Base-by-base conservation (phyloP, 495 filamentous ascomycete genomes). In the Penicillium alfredii region DNA sequence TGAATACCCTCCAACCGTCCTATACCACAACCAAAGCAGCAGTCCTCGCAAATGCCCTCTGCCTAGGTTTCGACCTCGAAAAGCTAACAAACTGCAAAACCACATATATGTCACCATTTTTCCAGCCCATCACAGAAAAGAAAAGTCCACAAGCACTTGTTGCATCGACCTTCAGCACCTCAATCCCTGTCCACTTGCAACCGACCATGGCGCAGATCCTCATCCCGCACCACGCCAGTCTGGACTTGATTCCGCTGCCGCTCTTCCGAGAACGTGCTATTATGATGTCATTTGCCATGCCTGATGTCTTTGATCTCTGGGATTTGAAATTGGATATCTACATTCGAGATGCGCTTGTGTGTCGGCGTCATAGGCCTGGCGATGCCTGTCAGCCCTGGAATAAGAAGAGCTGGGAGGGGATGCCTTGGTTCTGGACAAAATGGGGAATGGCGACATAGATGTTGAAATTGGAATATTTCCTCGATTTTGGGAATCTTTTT, bases 181-280 rank as follows among this genome's bases (percentile, higher is more conserved):
- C 38, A 1, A 54, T 53, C 13, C 66, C 62, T 1, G 26, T 52
- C n/a, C 51, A 65, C 38, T 45, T 72, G 0, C 61, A 57, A 28
- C 68, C 66, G 0, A 72, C 68, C 2, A 47, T 63, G 23, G 56
- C 66, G 1, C 68, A 72, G 45, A 61, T 72, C 8, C 52, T 72
- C 4, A 53, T 63, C 23, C 59, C 64, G 7, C 68, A 69, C 38
- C 62, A 68, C 33, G 56, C 65, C 3, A 56, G 58, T 9, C 40
- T 72, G 8, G 68, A 71, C 31, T 33, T 72, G 8, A 55, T 72
- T 7, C 66, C 68, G 0, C 24, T 68, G n/a, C 68, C 68, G 0
- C 27, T 40, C 1, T 44, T 72, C 2, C 47, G 68, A 4, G 57
- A 59, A 8, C 37, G 64, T 2, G 61, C 54, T 0, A 67, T 72